These are phyloP conservation scores for Cucumis cinereus DNA, from an alignment of 306 rosid species.

Conservation along the genomic window DNA sequence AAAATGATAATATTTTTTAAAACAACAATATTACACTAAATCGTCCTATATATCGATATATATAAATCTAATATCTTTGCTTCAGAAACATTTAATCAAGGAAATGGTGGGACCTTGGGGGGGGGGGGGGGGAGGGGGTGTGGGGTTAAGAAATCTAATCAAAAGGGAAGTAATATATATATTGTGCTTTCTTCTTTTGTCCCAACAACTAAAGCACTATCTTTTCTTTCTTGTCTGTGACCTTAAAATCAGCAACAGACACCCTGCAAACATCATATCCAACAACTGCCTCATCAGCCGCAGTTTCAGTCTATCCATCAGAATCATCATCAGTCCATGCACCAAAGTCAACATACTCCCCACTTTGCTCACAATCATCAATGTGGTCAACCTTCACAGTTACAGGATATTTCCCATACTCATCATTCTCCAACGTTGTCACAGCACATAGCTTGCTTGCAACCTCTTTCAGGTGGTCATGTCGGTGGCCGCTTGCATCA, in stretches of 20 bases:
- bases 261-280: conserved; percentile 59
- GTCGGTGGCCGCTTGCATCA: conserved; percentile 86
- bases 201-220: neutral
- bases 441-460: conserved; percentile 75
- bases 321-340: conserved; percentile 54
- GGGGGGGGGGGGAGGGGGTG: neutral
- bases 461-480: conserved; percentile 50
- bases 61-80: neutral
- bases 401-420: conserved; percentile 64
- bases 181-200: neutral
- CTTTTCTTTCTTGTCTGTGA: conserved; percentile 16
- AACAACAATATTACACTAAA: no score
- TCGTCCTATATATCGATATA: no score
- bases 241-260: conserved; percentile 64
- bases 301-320: conserved; percentile 79
- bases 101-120: neutral
- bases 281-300: conserved; percentile 58
- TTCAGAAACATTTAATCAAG: neutral
- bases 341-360: conserved; percentile 58
- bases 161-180: neutral
- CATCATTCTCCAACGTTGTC: conserved; percentile 72
- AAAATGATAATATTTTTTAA: no score
- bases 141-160: neutral
- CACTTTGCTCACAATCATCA: conserved; percentile 75
- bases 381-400: conserved; percentile 53